Base-by-base conservation (phyloP, 306 rosid species). In the Cucurbita pepo region DNA sequence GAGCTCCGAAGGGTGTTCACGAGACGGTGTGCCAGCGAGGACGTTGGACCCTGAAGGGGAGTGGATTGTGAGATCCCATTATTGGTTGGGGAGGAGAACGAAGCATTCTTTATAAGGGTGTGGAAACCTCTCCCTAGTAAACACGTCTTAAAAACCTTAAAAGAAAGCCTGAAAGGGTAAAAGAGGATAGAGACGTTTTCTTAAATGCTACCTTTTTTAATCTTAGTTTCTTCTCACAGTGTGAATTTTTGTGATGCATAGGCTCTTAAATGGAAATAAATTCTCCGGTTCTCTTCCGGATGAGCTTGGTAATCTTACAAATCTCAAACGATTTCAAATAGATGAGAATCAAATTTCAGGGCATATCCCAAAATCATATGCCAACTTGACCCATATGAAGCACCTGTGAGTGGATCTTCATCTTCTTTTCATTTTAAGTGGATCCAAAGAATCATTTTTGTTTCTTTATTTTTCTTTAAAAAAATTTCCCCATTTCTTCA, bases 261-360 rank as follows among this genome's bases (percentile, higher is more conserved):
- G 89, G 79, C 85, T 82, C 65, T 79, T 85, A 63, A 85, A 74
- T 76, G 89, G 89, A 74, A 85, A 85, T 60, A 56, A 55, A 19
- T 53, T 85, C 15, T 60, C 86, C 3, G 89, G 89, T 63, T 8
- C 83, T 72, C 69, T 85, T 66, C 89, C 89, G 0, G 80, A 82
- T 6, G 85, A 85, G 78, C 85, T 85, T 10, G 86, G 89, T n/a
- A 21, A 76, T 55, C 89, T 85, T 73, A 13, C 67, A 69, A 78
- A 80, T 6, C 71, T 85, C 47, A 65, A 47, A 63, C 81, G 85
- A 50, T 70, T 85, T 48, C 89, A 85, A 73, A 76, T 85, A 53
- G 89, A 85, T 25, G n/a, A 78, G 71, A 85, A 82, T 62, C 30
- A 59, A 0, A 66, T 85, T 45, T 85, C 89, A 25, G 89, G 89